Evolutionary conservation across 2,329 filamentous ascomycete genomes (phyloP).

Genomic region (Aspergillaceae sp.): DNA sequence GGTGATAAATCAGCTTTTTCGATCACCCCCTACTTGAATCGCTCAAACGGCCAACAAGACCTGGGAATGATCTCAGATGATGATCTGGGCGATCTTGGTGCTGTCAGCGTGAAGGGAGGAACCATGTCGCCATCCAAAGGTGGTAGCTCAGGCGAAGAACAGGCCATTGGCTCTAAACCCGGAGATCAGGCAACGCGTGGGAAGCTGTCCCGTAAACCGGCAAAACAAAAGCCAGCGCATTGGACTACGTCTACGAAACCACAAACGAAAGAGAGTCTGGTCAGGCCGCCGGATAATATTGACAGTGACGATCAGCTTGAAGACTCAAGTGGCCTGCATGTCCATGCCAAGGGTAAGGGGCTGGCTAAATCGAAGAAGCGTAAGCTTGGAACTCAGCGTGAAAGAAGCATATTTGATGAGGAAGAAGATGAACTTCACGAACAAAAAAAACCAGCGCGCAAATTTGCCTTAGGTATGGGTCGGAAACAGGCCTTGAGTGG

Average conservation of each 20-base stretch:
- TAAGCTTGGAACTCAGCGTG: slow-evolving; percentile 56
- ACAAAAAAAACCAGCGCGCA: slow-evolving; percentile 18
- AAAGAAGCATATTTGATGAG: slow-evolving; percentile 62
- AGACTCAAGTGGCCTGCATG: slow-evolving; percentile 15
- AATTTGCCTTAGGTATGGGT: slow-evolving; percentile 15
- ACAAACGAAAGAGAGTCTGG: not conserved
- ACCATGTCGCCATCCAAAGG: not conserved
- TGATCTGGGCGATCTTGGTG: slow-evolving; percentile 17
- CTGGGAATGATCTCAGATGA: slow-evolving; percentile 20
- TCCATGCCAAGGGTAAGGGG: slow-evolving; percentile 10
- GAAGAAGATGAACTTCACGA: slow-evolving; percentile 44
- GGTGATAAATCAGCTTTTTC: slow-evolving; percentile 90
- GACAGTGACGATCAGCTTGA: slow-evolving; percentile 3
- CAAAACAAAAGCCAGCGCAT: not conserved
- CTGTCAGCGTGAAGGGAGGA: slow-evolving; percentile 7
- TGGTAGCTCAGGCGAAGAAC: not conserved
- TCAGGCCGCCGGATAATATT: not conserved
- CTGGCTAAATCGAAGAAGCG: slow-evolving; percentile 57
- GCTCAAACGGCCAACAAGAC: slow-evolving; percentile 50
- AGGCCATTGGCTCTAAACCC: not conserved
- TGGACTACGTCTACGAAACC: not conserved
- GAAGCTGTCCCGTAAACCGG: not conserved
- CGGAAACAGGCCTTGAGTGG: slow-evolving; percentile 12
- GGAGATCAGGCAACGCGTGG: not conserved
- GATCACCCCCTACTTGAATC: slow-evolving; percentile 86